These are phyloP conservation scores for Solanum microdontum DNA, from an alignment of 257 asterid species.

Conservation along the genomic window DNA sequence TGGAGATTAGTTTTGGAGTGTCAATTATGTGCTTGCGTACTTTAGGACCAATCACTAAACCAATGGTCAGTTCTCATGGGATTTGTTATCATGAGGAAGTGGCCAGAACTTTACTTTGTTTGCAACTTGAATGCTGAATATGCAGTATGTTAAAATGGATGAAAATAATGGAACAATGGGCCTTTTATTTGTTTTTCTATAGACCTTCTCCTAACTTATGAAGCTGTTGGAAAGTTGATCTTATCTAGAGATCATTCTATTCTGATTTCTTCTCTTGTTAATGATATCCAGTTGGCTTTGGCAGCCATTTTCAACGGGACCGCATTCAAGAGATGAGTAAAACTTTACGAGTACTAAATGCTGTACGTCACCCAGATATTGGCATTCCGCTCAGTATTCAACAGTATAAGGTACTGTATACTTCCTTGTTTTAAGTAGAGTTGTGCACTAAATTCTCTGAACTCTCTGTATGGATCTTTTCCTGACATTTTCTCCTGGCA, in stretches of 20 bases:
- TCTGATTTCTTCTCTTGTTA: conserved; percentile 61
- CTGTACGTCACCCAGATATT: conserved; percentile 62
- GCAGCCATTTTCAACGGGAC: conserved; percentile 93
- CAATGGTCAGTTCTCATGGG: neutral
- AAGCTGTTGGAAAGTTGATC: conserved; percentile 3
- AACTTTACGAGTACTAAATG: conserved; percentile 78
- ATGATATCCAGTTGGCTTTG: conserved; percentile 86
- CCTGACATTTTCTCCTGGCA: conserved; percentile 20
- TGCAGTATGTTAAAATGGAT: neutral
- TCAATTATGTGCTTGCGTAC: neutral
- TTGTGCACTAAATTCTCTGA: neutral
- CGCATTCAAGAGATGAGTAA: conserved; percentile 73
- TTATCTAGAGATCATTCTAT: conserved; percentile 21
- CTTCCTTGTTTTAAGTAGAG: neutral
- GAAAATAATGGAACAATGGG: neutral
- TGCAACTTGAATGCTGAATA: neutral
- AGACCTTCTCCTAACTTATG: neutral
- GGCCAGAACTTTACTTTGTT: neutral
- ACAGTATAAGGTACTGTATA: conserved; percentile 67
- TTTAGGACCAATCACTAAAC: neutral
- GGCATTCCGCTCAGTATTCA: conserved; percentile 93
- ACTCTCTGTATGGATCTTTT: neutral
- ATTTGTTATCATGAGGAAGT: neutral
- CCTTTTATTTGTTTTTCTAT: neutral
- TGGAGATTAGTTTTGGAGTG: neutral